Percentiles rank a stretch among this genome's conserved stretches.
Conservation (phyloP, 73 alveolate genomes). For the Symbiodinium natans region DNA sequence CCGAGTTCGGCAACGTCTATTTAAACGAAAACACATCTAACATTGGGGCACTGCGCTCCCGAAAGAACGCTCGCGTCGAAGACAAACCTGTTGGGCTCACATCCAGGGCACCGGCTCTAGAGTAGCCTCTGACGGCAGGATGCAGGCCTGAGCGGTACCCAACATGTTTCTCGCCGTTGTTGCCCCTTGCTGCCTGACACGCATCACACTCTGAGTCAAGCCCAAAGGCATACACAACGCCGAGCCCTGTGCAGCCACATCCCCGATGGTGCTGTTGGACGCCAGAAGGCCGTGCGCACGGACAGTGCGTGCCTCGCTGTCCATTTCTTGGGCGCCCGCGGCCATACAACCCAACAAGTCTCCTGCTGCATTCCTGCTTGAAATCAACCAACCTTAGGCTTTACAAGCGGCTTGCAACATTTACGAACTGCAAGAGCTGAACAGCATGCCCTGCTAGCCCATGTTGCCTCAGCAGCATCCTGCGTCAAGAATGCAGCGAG, state of each 20-base stretch:
- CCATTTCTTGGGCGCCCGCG: too few relatives aligned
- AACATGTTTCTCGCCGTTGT: too few relatives aligned
- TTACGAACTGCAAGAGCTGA: too few relatives aligned
- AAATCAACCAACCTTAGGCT: neutral
- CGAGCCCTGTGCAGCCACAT: slow-evolving; percentile 24
- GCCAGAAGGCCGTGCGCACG: slow-evolving; percentile 67
- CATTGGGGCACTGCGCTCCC: neutral
- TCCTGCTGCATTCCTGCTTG: too few relatives aligned
- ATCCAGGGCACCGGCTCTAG: neutral
- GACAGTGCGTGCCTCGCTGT: slow-evolving; percentile 48
- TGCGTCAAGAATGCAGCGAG: neutral
- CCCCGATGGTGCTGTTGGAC: slow-evolving; percentile 5
- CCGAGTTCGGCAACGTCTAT: too few relatives aligned
- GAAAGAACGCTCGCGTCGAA: neutral
- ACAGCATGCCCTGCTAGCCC: too few relatives aligned
- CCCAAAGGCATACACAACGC: neutral
- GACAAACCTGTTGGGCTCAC: neutral
- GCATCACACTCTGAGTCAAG: neutral
- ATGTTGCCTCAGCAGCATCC: neutral
- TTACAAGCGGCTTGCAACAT: neutral
- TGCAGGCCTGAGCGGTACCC: neutral
- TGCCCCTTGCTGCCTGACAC: too few relatives aligned
- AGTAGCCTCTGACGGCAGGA: neutral
- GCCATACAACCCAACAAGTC: too few relatives aligned
- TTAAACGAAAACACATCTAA: too few relatives aligned